phyloP scores from a whole-genome alignment of 176 grass and related monocot genomes.

The Eragrostis curvula region DNA sequence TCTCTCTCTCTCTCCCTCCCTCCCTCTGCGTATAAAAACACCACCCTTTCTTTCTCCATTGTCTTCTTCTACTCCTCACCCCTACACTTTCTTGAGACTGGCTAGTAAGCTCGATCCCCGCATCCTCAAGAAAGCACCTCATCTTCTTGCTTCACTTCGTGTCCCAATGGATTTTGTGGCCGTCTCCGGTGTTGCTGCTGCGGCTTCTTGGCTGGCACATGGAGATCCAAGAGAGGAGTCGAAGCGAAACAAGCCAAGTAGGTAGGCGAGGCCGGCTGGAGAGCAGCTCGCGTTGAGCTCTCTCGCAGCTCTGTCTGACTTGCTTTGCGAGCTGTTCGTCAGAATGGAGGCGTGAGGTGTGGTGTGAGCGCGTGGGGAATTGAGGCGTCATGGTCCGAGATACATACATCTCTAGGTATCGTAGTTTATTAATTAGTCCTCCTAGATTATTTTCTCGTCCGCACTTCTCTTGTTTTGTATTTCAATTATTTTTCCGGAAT shows the following conservation, averaged over 20 bases:
- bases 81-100: background rate
- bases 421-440: conserved; percentile 10
- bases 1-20: background rate
- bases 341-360: conserved; percentile 7
- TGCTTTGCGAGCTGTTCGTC: conserved; percentile 21
- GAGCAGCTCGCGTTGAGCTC: conserved; percentile 32
- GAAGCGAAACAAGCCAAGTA: conserved; percentile 12
- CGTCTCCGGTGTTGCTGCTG: background rate
- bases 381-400: conserved; percentile 84
- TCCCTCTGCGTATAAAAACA: conserved; percentile 38
- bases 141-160: conserved; percentile 29
- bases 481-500: background rate
- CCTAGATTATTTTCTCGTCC: background rate
- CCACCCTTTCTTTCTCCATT: conserved; percentile 36
- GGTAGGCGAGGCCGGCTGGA: conserved; percentile 31
- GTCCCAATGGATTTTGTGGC: conserved; percentile 12
- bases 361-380: conserved; percentile 67
- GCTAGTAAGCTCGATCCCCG: background rate
- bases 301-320: conserved; percentile 30
- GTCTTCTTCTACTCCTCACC: conserved; percentile 31
- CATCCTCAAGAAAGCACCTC: conserved; percentile 12
- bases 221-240: conserved; percentile 24
- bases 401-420: conserved; percentile 53
- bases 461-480: background rate
- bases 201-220: conserved; percentile 10